Evolutionary conservation across 225 moss, liverwort and hornwort species (phyloP), one percentile per base, ranked within the genome.

Genomic region (Physcomitrellopsis africana): DNA sequence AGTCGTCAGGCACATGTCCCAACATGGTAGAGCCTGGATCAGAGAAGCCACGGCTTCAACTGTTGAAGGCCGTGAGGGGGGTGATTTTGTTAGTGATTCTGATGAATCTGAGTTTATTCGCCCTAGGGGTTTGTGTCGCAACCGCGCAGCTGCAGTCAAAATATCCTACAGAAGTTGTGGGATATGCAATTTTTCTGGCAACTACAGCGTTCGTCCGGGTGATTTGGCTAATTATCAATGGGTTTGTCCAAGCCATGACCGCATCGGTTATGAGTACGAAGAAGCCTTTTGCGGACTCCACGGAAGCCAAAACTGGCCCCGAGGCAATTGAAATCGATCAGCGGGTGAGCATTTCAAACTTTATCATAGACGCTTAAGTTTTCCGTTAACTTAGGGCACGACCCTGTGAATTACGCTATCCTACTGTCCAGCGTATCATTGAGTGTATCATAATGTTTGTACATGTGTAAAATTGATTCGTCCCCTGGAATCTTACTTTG

Each of bases 231-330:
- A 18, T 86, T 1, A 74, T 85, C 57, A 93, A 79, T 81, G 97
- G 84, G 2, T 82, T 72, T 17, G 81, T 90, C 29, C 97, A 99
- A 83, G 82, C 85, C 32, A 70, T 58, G 22, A 93, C 86, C 12
- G 97, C 97, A 22, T 85, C 90, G 41, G 89, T 82, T 13, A 94
- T 99, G 97, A 80, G 86, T 59, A 80, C 87, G 32, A 37, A 82
- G 81, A 80, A 79, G 26, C 79, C 82, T 49, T 2, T 5, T 37
- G 4, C 4, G 32, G 32, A 37, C 32, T 37, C 2, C 7, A 2
- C 3, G 32, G 32, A 37, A 37, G 32, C 32, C 4, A 37, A 37
- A 4, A 4, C 6, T 49, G 72, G 20, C 51, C 51, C 72, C 72
- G 78, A 45, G 63, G 54, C 85, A 63, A 68, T 49, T 60, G 84